These are phyloP conservation scores for Psilocybe tampanensis DNA, from an alignment of 768 basidiomycete species.

Conservation along the genomic window DNA sequence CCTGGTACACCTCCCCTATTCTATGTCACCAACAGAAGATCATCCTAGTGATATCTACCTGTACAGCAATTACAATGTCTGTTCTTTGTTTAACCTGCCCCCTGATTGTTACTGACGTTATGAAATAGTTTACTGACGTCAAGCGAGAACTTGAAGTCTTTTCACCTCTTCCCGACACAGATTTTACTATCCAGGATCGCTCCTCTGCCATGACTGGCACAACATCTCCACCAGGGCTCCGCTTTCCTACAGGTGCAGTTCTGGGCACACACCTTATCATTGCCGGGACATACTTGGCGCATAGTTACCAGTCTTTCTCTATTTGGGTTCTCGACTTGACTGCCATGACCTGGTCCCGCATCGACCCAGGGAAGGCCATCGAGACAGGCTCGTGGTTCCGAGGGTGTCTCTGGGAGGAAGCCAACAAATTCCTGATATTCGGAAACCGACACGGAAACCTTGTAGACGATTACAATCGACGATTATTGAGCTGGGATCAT, in stretches of 20 bases:
- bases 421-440: constrained; percentile 87
- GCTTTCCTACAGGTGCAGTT: constrained; percentile 94
- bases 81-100: constrained; percentile 25
- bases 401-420: constrained; percentile 82
- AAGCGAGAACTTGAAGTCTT: constrained; percentile 94
- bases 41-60: constrained; percentile 86
- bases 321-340: constrained; percentile 93
- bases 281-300: constrained; percentile 94
- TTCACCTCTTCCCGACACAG: constrained; percentile 73
- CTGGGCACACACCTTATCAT: constrained; percentile 91
- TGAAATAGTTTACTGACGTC: constrained; percentile 83
- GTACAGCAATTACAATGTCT: constrained; percentile 95
- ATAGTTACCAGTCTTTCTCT: constrained; percentile 92
- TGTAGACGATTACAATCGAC: constrained; percentile 91
- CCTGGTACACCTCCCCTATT: constrained; percentile 76
- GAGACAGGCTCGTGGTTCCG: constrained; percentile 94
- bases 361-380: constrained; percentile 87
- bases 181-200: constrained; percentile 79
- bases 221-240: constrained; percentile 89
- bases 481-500: constrained; percentile 90
- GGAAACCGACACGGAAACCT: constrained; percentile 88
- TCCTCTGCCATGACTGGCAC: constrained; percentile 81
- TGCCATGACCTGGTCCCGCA: constrained; percentile 82
- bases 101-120: constrained; percentile 1
- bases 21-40: constrained; percentile 68